These are phyloP conservation scores for Fusarium tanahbumbuense DNA, from an alignment of 2,329 filamentous ascomycete genomes.

Conservation along the genomic window DNA sequence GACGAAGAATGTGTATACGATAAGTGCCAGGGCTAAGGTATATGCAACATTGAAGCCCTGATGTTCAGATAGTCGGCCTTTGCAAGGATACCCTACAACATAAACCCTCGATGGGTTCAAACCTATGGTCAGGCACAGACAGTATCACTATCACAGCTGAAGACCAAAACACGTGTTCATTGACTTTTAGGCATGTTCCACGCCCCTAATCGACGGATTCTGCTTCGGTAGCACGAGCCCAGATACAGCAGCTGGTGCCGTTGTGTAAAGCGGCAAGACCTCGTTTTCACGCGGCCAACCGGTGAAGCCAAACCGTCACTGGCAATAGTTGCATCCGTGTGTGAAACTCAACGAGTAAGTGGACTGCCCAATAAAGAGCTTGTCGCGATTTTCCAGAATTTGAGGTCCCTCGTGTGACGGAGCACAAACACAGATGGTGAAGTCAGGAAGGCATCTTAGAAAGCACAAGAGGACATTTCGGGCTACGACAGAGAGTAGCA, in stretches of 20 bases:
- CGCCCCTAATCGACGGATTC: conserved; percentile 9
- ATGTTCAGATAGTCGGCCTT: not conserved
- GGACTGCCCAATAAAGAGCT: conserved; percentile 38
- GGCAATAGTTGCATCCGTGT: conserved; percentile 21
- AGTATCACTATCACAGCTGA: not conserved
- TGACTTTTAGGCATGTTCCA: conserved; percentile 6
- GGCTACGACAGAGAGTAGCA: conserved; percentile 31
- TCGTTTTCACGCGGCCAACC: conserved; percentile 40
- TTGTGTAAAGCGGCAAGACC: conserved; percentile 38
- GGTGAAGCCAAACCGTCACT: conserved; percentile 25
- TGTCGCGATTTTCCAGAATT: conserved; percentile 44
- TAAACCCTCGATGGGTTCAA: not conserved
- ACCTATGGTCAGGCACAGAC: not conserved
- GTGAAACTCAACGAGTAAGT: conserved; percentile 21
- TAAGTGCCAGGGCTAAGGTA: not conserved
- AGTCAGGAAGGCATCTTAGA: conserved; percentile 8
- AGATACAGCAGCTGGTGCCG: conserved; percentile 44
- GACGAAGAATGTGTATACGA: not conserved
- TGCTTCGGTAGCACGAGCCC: conserved; percentile 18
- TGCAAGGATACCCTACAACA: not conserved
- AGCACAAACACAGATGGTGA: conserved; percentile 18
- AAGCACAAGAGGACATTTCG: conserved; percentile 1
- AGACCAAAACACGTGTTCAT: not conserved
- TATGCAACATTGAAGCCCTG: not conserved
- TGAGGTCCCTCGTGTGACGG: conserved; percentile 28